phyloP scores from a whole-genome alignment of 2,329 filamentous ascomycete genomes.

The Penicillium sp. region DNA sequence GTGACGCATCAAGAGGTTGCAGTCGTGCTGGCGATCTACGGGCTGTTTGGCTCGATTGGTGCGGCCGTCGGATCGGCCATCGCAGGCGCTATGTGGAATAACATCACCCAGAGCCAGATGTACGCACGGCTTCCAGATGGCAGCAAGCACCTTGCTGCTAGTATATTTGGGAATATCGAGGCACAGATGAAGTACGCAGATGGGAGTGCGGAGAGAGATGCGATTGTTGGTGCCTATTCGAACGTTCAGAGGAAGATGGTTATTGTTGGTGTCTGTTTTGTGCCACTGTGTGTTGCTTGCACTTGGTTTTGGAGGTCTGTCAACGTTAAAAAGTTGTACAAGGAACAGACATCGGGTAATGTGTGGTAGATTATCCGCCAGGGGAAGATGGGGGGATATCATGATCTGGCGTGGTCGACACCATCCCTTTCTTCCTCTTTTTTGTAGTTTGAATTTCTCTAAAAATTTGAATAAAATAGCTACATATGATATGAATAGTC shows the following conservation, averaged over 20 bases:
- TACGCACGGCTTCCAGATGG: conserved; percentile 2
- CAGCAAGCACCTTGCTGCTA: conserved; percentile 6
- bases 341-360: conserved; percentile 10
- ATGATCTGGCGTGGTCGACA: not conserved
- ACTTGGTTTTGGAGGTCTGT: conserved; percentile 13
- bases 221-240: conserved; percentile 51
- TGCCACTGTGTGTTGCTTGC: conserved; percentile 9
- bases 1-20: conserved; percentile 12
- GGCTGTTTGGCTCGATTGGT: conserved; percentile 9
- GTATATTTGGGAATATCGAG: conserved; percentile 11
- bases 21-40: conserved; percentile 7
- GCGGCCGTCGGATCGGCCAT: conserved; percentile 8
- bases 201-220: conserved; percentile 44
- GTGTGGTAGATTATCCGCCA: not conserved
- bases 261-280: conserved; percentile 33
- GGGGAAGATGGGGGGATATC: not conserved
- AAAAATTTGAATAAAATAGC: no score
- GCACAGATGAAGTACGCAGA: conserved; percentile 37
- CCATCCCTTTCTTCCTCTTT: no score
- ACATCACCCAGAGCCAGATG: conserved; percentile 3
- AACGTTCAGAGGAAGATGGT: conserved; percentile 50
- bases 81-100: conserved; percentile 13
- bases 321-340: conserved; percentile 10
- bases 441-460: no score
- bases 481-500: no score